Base-by-base conservation (phyloP, 176 grass and related monocot species). In the Typha latifolia region DNA sequence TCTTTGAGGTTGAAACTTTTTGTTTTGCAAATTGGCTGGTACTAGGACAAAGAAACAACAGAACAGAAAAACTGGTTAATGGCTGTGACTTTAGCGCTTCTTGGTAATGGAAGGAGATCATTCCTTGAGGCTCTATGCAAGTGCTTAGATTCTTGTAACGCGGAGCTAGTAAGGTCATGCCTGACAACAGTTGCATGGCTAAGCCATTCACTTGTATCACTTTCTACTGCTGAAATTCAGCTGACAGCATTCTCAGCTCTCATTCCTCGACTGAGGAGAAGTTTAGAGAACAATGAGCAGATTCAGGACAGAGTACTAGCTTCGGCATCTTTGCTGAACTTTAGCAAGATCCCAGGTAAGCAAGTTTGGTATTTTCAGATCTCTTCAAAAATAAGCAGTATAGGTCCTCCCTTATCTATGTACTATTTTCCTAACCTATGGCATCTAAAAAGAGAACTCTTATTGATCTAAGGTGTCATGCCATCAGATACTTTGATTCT, bases 41-140 rank as follows among this genome's bases (percentile, higher is more conserved):
- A 63, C 8, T 69, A 80, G 70, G 70, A 83, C 22, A 73, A 75
- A 64, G 70, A 78, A 8, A 43, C 48, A 7, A 52, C 62, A 4
- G 74, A 61, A 2, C 62, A 70, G 48, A 80, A 84, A 14, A 73
- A 66, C 19, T 84, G 88, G 81, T 56, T 59, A 51, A 62, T 47
- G 3, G 16, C 75, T 16, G 67, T 63, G 24, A 63, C 80, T 1
- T 29, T 47, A 37, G 70, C 22, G n/a, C 74, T 91, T 22, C 66
- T 84, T 48, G 71, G 80, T 18, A 27, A 15, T 52, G 74, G 55
- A 53, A 84, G 71, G 63, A 55, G 67, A 14, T 81, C 66, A 51
- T 86, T 91, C 51, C 74, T 91, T 0, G 74, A 78, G 18, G 68
- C 84, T 65, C 71, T 91, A n/a, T 84, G 80, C 49, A 83, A 22